Percentiles rank a stretch among this genome's conserved stretches.
These are phyloP conservation scores for Protomyces arabidopsidicola DNA, from an alignment of 1,139 yeast species.

Conservation along the genomic window DNA sequence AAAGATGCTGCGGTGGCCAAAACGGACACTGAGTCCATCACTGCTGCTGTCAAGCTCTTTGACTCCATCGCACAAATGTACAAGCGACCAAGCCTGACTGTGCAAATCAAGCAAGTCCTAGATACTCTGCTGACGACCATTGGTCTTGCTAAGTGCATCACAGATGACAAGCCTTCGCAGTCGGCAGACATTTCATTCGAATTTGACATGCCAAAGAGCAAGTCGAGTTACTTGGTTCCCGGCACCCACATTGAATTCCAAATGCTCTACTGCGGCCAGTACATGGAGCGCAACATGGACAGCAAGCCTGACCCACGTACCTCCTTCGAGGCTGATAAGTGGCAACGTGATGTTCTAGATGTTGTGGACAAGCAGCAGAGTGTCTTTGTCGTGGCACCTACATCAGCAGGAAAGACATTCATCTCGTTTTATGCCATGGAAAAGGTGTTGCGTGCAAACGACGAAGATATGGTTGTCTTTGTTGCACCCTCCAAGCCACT, in stretches of 20 bases:
- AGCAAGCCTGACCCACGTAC: conserved; percentile 29
- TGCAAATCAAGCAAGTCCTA: conserved; percentile 20
- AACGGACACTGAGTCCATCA: conserved; percentile 17
- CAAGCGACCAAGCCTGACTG: conserved; percentile 18
- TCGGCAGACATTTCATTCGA: conserved; percentile 23
- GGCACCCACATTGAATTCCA: conserved; percentile 27
- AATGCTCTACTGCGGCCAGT: conserved; percentile 27
- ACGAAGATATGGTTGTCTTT: conserved; percentile 27
- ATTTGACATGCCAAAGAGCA: conserved; percentile 27
- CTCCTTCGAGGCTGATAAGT: conserved; percentile 29
- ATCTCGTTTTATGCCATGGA: conserved; percentile 30
- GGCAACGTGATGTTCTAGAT: conserved; percentile 29
- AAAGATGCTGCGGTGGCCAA: conserved; percentile 23
- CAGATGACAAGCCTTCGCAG: conserved; percentile 11
- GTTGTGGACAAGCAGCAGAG: conserved; percentile 26
- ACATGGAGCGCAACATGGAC: conserved; percentile 30
- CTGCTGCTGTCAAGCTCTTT: conserved; percentile 24
- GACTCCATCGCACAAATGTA: conserved; percentile 23
- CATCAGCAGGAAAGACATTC: conserved; percentile 29
- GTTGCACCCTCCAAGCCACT: conserved; percentile 30
- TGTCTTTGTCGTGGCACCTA: conserved; percentile 30
- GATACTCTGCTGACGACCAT: conserved; percentile 21
- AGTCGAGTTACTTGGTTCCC: conserved; percentile 22
- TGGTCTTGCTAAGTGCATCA: conserved; percentile 23
- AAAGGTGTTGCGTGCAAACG: conserved; percentile 28